Evolutionary conservation across 1,284 basidiomycete species (phyloP).

Genomic region (Apiotrichum sp.): DNA sequence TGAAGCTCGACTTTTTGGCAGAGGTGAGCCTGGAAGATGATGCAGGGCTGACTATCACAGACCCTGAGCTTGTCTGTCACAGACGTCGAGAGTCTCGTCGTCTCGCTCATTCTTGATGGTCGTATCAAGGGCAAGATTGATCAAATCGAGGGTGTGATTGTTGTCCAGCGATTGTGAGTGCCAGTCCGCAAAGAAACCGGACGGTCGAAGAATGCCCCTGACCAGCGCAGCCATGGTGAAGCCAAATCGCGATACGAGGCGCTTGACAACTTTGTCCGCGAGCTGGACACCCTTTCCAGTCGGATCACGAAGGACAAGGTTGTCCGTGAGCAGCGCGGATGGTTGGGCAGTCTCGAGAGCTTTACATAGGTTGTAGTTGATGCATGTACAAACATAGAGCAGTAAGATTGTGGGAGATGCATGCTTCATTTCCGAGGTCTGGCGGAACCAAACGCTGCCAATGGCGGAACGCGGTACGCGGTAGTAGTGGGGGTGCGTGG

Average conservation of each 20-base stretch:
- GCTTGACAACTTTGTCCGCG: constrained; percentile 70
- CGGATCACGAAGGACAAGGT: constrained; percentile 33
- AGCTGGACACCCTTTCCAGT: constrained; percentile 53
- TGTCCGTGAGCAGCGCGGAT: constrained; percentile 13
- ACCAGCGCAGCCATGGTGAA: constrained; percentile 60
- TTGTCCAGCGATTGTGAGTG: constrained; percentile 76
- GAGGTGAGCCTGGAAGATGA: constrained; percentile 53
- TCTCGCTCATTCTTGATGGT: constrained; percentile 88
- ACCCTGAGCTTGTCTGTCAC: constrained; percentile 82
- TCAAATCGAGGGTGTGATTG: constrained; percentile 84
- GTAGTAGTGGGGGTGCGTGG: not conserved
- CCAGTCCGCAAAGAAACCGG: no score
- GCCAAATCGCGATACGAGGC: constrained; percentile 77
- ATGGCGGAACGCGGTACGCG: not conserved
- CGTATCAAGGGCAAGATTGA: constrained; percentile 94
- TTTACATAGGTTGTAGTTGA: constrained; percentile 18
- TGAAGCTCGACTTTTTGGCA: constrained; percentile 85
- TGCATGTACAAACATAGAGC: constrained; percentile 2
- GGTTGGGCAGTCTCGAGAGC: constrained; percentile 16
- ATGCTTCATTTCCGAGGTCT: not conserved
- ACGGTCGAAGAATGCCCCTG: not conserved
- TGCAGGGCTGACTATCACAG: constrained; percentile 48
- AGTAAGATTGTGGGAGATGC: not conserved
- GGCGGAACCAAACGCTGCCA: constrained; percentile 1
- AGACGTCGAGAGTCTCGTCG: constrained; percentile 88